These are phyloP conservation scores for Lactarius quietus DNA, from an alignment of 768 basidiomycete genomes.

Conservation along the genomic window DNA sequence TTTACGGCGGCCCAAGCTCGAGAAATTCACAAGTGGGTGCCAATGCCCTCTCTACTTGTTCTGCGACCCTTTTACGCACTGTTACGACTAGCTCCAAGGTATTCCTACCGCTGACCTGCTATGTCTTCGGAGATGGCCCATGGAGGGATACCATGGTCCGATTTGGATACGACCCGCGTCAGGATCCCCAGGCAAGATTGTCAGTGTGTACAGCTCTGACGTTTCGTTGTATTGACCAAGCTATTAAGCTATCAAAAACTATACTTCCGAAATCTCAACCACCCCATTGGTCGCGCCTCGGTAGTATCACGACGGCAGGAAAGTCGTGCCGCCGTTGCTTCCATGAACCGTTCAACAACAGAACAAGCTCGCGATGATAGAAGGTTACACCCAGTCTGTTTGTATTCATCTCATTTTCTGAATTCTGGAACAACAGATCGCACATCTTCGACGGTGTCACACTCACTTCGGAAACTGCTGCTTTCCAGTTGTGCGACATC, in stretches of 20 bases:
- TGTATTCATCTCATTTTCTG: not conserved
- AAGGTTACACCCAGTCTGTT: slow-evolving; percentile 23
- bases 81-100: slow-evolving; percentile 61
- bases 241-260: slow-evolving; percentile 75
- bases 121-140: slow-evolving; percentile 91
- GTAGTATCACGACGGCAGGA: slow-evolving; percentile 68
- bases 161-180: slow-evolving; percentile 87
- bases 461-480: slow-evolving; percentile 79
- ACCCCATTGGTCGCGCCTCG: slow-evolving; percentile 73
- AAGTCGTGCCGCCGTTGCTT: slow-evolving; percentile 31
- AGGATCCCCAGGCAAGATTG: slow-evolving; percentile 70
- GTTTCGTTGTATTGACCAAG: slow-evolving; percentile 6
- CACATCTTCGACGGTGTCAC: slow-evolving; percentile 89
- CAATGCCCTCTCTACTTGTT: not conserved
- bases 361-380: slow-evolving; percentile 30
- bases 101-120: slow-evolving; percentile 75
- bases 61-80: slow-evolving; percentile 3
- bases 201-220: slow-evolving; percentile 37
- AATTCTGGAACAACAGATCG: slow-evolving; percentile 35
- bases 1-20: slow-evolving; percentile 63
- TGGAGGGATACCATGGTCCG: slow-evolving; percentile 88
- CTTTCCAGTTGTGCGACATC: slow-evolving; percentile 94
- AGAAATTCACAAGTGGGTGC: slow-evolving; percentile 68
- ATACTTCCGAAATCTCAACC: slow-evolving; percentile 85
- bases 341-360: slow-evolving; percentile 38